Evolutionary conservation across 176 grass and related monocot genomes (phyloP).

Genomic region (Zea luxurians): DNA sequence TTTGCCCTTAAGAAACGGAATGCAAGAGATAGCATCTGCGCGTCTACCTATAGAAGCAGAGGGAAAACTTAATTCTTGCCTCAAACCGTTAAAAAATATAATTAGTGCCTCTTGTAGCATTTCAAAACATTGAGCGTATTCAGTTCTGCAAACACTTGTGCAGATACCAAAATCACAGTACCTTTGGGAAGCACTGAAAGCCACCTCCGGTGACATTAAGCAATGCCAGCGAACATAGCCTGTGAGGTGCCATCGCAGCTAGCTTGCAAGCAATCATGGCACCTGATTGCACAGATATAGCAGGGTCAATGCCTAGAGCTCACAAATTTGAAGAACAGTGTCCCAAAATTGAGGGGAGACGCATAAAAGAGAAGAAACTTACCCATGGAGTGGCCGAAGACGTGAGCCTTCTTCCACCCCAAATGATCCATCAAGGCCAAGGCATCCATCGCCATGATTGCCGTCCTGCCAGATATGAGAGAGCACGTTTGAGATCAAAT

Average conservation of each 20-base stretch:
- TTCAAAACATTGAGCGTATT: background rate
- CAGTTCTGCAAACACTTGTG: background rate
- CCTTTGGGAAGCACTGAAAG: constrained; percentile 95
- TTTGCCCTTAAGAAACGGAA: constrained; percentile 92
- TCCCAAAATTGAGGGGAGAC: background rate
- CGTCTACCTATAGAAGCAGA: constrained; percentile 61
- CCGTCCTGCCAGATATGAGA: constrained; percentile 56
- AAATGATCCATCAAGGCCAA: constrained; percentile 89
- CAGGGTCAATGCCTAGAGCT: background rate
- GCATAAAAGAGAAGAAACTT: background rate
- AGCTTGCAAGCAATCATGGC: constrained; percentile 95
- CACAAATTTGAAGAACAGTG: background rate
- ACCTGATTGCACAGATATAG: constrained; percentile 50
- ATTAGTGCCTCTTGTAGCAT: background rate
- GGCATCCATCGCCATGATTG: constrained; percentile 87
- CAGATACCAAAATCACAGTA: constrained; percentile 22
- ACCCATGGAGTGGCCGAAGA: constrained; percentile 99
- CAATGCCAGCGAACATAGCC: constrained; percentile 75
- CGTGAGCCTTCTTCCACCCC: constrained; percentile 94
- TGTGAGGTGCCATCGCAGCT: constrained; percentile 72
- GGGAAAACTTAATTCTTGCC: background rate
- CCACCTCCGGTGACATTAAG: constrained; percentile 96
- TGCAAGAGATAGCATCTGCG: constrained; percentile 83
- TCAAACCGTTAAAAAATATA: background rate
- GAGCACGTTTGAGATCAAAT: constrained; percentile 16